Base-by-base conservation (phyloP, 805 yeast genomes). In the Sugiyamaella chiloensis region DNA sequence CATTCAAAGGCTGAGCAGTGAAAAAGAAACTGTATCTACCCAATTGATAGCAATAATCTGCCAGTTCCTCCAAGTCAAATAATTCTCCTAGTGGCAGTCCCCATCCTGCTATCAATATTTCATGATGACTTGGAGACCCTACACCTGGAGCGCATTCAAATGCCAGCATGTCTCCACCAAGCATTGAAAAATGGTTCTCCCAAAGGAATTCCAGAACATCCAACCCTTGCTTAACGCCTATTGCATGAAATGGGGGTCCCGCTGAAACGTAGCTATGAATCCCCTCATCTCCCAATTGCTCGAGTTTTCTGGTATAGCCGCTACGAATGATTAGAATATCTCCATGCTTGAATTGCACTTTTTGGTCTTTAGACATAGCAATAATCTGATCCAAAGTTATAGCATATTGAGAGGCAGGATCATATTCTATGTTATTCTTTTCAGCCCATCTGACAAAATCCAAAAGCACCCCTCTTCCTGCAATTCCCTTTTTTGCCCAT, bases 71-170 rank as follows among this genome's bases (percentile, higher is more conserved):
- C n/a, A 66, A 56, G 44, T 66, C 62, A 36, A 64, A 60, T 44
- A 63, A 50, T 52, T 66, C 69, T 7, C 69, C 69, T 14, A 65
- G 55, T 19, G 65, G 60, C 24, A 64, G 53, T 20, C 69, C 69
- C 68, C 68, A 65, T 32, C 68, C 60, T 3, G 65, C 58, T 16
- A 62, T 44, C 24, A 59, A 24, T n/a, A 31, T 42, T 14, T 52
- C 46, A 35, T 53, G 57, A 11, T 44, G 41, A 9, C 35, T 9
- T 29, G 24, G 37, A 14, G 37, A 16, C 7, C 21, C 37, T 11
- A 34, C 20, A 4, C 21, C 37, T 12, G 37, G 37, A 21, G 21
- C 14, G 20, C 37, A 34, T 19, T 34, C 37, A 12, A 34, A 34
- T 34, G 37, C 37, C 20, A 34, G 37, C 14, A 21, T 21, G 19